phyloP scores from a whole-genome alignment of 2,329 filamentous ascomycete species.

The Trichoderma harzianum region DNA sequence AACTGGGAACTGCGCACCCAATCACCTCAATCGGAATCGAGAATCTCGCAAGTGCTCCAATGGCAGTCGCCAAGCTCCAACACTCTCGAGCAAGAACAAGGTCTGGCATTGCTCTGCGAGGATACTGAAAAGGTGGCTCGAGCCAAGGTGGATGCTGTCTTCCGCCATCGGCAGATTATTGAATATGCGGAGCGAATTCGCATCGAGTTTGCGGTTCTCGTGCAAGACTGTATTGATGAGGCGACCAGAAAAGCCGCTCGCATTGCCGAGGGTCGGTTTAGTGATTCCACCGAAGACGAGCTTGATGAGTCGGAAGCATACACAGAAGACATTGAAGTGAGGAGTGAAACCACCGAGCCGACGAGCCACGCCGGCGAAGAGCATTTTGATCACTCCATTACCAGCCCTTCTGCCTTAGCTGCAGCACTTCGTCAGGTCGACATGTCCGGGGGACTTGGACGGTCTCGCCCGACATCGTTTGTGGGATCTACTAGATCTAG shows the following conservation, averaged over 20 bases:
- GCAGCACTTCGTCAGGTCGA: conserved; percentile 48
- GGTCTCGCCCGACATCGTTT: conserved; percentile 49
- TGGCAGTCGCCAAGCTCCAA: conserved; percentile 95
- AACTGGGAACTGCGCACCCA: conserved; percentile 83
- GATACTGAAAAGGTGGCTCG: conserved; percentile 84
- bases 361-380: conserved; percentile 43
- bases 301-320: conserved; percentile 37
- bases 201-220: conserved; percentile 85
- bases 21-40: conserved; percentile 92
- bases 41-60: conserved; percentile 89
- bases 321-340: conserved; percentile 25
- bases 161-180: conserved; percentile 86
- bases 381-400: conserved; percentile 36
- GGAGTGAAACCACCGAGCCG: conserved; percentile 38
- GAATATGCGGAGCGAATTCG: conserved; percentile 96
- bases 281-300: conserved; percentile 67
- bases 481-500: conserved; percentile 77
- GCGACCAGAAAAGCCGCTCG: conserved; percentile 85
- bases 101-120: conserved; percentile 78
- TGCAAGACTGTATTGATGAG: conserved; percentile 93
- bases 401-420: conserved; percentile 51
- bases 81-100: conserved; percentile 89
- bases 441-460: conserved; percentile 27
- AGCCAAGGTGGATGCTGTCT: conserved; percentile 87
- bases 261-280: conserved; percentile 80